These are phyloP conservation scores for Shiraia sp. DNA, from an alignment of 2,329 filamentous ascomycete genomes.

Conservation along the genomic window DNA sequence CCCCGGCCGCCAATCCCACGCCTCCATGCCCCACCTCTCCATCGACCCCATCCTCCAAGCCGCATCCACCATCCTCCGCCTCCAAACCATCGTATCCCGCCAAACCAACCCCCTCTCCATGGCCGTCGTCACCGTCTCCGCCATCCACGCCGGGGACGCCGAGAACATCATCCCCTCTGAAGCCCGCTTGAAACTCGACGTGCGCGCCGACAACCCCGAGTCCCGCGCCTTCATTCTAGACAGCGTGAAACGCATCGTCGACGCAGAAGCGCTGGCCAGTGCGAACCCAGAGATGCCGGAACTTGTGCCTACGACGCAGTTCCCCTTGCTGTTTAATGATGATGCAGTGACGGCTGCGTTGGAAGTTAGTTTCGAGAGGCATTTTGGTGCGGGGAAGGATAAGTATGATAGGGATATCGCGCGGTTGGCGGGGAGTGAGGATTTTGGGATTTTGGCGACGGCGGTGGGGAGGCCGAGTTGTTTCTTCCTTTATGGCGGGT, in stretches of 20 bases:
- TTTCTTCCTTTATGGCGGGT: conserved; percentile 63
- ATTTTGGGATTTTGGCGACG: conserved; percentile 61
- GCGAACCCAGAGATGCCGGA: conserved; percentile 50
- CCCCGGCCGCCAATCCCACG: conserved; percentile 63
- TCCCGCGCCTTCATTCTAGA: conserved; percentile 54
- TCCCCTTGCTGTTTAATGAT: conserved; percentile 60
- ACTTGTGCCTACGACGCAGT: conserved; percentile 45
- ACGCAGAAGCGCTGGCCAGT: conserved; percentile 58
- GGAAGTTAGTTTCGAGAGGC: conserved; percentile 48
- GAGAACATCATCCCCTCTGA: conserved; percentile 64
- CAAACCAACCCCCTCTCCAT: conserved; percentile 59
- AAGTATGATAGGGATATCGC: conserved; percentile 46
- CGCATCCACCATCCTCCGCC: conserved; percentile 57
- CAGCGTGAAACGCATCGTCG: conserved; percentile 57
- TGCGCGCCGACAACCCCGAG: conserved; percentile 52
- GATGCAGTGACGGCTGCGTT: conserved; percentile 48
- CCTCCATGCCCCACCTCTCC: conserved; percentile 58
- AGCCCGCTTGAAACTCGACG: conserved; percentile 60
- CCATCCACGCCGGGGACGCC: conserved; percentile 61
- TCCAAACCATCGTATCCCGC: conserved; percentile 63
- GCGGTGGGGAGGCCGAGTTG: conserved; percentile 54
- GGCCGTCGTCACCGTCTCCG: conserved; percentile 62
- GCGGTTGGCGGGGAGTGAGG: conserved; percentile 57
- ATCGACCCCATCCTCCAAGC: conserved; percentile 65
- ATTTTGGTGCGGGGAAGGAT: conserved; percentile 46